Conservation (phyloP, 768 basidiomycete species). For the Mycena chlorophos region DNA sequence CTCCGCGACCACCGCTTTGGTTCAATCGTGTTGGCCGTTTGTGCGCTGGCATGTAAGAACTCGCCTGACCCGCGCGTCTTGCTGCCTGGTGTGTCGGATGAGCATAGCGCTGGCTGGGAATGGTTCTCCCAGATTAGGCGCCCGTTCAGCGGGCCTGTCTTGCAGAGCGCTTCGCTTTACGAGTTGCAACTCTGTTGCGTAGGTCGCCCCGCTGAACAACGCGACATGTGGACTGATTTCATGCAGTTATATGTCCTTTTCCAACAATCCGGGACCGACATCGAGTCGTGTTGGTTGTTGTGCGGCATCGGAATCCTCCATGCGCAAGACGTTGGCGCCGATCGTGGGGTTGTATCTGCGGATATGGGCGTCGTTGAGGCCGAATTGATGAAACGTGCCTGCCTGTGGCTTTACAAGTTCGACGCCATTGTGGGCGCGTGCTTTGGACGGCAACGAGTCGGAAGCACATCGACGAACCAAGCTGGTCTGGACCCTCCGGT, state of each 20-base stretch:
- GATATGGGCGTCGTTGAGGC: too few species aligned
- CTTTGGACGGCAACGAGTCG: constrained; percentile 50
- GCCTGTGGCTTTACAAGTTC: constrained; percentile 29
- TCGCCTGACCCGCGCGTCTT: constrained; percentile 46
- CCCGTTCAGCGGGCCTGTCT: constrained; percentile 49
- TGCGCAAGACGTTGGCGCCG: constrained; percentile 47
- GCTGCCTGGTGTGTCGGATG: constrained; percentile 13
- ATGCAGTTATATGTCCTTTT: constrained; percentile 35
- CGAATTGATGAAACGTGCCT: constrained; percentile 41
- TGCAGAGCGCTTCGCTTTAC: constrained; percentile 47
- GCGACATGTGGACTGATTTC: constrained; percentile 15
- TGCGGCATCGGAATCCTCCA: constrained; percentile 47
- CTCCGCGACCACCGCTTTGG: constrained; percentile 41
- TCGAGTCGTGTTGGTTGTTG: constrained; percentile 45
- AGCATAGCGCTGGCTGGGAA: constrained; percentile 42
- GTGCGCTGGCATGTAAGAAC: constrained; percentile 48
- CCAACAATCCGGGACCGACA: constrained; percentile 40
- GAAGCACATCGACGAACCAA: constrained; percentile 27
- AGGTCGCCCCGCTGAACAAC: constrained; percentile 26
- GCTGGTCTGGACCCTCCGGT: constrained; percentile 53
- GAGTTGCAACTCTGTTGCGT: constrained; percentile 57
- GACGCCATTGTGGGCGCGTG: constrained; percentile 35
- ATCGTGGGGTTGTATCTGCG: constrained; percentile 37
- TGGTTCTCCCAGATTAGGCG: constrained; percentile 50
- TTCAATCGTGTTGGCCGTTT: constrained; percentile 48